Evolutionary conservation across 106 monocot genomes (phyloP).

Genomic region (Acorus calamus): DNA sequence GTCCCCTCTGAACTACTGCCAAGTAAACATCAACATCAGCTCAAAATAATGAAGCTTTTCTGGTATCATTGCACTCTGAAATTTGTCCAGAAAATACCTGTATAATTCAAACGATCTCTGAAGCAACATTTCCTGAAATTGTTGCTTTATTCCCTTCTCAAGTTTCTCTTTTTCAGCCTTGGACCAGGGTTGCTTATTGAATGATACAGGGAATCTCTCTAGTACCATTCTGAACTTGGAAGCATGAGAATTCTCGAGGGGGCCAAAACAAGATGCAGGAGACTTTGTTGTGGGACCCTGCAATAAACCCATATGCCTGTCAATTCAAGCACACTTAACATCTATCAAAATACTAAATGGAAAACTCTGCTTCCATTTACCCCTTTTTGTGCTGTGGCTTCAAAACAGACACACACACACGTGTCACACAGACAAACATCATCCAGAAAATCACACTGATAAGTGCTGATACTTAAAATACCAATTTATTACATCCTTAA

Average conservation of each 20-base stretch:
- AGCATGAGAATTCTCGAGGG: conserved; percentile 59
- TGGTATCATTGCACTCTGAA: too few relatives aligned
- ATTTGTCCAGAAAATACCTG: conserved; percentile 21
- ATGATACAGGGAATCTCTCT: conserved; percentile 41
- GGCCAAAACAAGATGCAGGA: conserved; percentile 43
- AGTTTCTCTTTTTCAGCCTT: conserved; percentile 57
- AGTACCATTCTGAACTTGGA: conserved; percentile 44
- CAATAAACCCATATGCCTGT: not conserved
- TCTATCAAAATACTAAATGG: too few relatives aligned
- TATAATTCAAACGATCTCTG: conserved; percentile 42
- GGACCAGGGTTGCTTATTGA: conserved; percentile 43
- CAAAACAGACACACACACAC: too few relatives aligned
- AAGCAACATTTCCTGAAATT: conserved; percentile 71
- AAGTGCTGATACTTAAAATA: not conserved
- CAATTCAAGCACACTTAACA: too few relatives aligned
- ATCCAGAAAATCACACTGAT: not conserved
- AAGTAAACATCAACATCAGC: not conserved
- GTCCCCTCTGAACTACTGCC: conserved; percentile 48
- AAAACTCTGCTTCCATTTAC: too few relatives aligned
- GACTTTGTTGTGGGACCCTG: conserved; percentile 24
- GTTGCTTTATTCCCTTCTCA: conserved; percentile 76
- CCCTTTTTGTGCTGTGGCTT: too few relatives aligned
- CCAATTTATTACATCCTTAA: too few relatives aligned
- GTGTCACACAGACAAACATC: not conserved
- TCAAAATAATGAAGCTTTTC: not conserved